Conservation (phyloP, 768 basidiomycete species). For the Glaciozyma antarctica region DNA sequence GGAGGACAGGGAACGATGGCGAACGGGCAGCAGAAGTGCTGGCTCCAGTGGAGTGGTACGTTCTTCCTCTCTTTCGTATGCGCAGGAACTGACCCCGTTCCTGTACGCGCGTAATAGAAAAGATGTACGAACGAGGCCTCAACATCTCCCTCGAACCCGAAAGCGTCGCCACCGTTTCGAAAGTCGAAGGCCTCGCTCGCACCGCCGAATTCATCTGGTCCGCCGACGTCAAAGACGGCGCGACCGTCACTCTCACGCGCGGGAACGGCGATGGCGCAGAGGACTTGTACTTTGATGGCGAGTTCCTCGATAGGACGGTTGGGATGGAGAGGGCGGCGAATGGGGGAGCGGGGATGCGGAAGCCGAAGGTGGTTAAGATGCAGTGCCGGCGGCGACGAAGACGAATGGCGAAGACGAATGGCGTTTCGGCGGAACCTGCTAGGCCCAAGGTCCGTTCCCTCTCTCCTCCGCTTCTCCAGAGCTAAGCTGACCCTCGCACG, state of each 20-base stretch:
- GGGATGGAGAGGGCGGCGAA: neutral
- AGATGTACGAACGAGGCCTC: constrained; percentile 22
- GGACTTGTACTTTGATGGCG: constrained; percentile 17
- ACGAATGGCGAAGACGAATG: neutral
- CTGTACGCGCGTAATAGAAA: neutral
- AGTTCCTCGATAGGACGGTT: constrained; percentile 20
- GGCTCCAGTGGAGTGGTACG: constrained; percentile 14
- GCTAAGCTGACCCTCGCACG: neutral
- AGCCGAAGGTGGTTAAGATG: neutral
- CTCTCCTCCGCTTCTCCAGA: neutral
- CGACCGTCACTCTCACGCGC: neutral
- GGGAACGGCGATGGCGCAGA: constrained; percentile 18
- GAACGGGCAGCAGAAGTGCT: constrained; percentile 19
- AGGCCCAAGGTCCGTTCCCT: neutral
- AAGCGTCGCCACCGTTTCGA: constrained; percentile 11
- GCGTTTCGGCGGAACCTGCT: neutral
- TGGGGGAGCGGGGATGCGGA: neutral
- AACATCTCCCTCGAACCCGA: constrained; percentile 5
- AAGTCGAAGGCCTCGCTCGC: constrained; percentile 16
- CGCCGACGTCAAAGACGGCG: constrained; percentile 17
- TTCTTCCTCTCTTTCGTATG: no score
- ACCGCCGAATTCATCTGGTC: constrained; percentile 19
- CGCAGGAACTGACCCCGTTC: no score
- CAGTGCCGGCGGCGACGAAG: neutral
- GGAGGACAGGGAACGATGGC: constrained; percentile 20